Base-by-base conservation (phyloP, 768 basidiomycete species). In the Daedaleopsis nitida region DNA sequence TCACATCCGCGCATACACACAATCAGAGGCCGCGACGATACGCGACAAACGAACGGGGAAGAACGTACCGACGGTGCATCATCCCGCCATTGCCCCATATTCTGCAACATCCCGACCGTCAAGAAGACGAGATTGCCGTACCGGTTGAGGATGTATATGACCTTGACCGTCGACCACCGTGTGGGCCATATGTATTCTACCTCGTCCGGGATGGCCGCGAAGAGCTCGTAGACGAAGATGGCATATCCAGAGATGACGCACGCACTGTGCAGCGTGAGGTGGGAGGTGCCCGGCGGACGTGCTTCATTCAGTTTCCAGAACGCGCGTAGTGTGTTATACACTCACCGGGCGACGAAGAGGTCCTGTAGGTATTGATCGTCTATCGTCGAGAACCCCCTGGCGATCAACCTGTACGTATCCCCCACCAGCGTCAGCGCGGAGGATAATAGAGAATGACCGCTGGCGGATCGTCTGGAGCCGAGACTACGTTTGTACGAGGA, bases 141-240 rank as follows among this genome's bases (percentile, higher is more conserved):
- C 49, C 64, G 57, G 42, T 59, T 65, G 49, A 45, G 7, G 27
- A 65, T n/a, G 60, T 62, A 65, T 24, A 65, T 53, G n/a, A 56
- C 9, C 47, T 65, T 65, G 53, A 62, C 64, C 1, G 43, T 48
- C 16, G 64, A 65, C 58, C 57, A 55, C 32, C 60, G 64, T 5
- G 64, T 57, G 1, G 60, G 60, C 64, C 64, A 65, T 16, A 65
- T 65, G 38, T 60, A 62, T 21, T 56, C 24, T 24, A 65, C 64
- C 45, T 65, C 64, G 43, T 62, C 64, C 0, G 57, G 48, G 7
- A 65, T 35, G 11, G 57, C 56, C 1, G 19, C 54, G 4, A 65
- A 2, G 34, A 43, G 48, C 32, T 65, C 64, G 23, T 58, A 59
- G 17, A 65, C 9, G 17, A 62, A 49, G 21, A 65, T 55, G 54